A percentile compares a stretch with the other conserved stretches of the same genome.
phyloP scores from a whole-genome alignment of 2,329 filamentous ascomycete genomes.

The Verticillium dahliae region DNA sequence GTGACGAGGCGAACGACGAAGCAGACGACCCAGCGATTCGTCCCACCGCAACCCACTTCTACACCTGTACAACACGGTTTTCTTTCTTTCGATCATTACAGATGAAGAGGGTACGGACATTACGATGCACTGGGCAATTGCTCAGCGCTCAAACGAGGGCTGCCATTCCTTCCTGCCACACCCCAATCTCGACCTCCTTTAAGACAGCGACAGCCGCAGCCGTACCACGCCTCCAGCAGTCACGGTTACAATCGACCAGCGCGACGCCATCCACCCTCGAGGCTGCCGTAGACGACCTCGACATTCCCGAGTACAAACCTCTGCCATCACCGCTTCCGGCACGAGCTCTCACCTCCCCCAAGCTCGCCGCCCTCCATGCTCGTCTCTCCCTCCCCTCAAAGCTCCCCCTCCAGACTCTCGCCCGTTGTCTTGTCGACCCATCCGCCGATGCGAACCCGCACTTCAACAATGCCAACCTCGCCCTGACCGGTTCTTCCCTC shows the following conservation, averaged over 20 bases:
- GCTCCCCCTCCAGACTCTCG: conserved; percentile 80
- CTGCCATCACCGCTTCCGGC: conserved; percentile 64
- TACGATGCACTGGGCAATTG: conserved; percentile 34
- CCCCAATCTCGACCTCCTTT: conserved; percentile 8
- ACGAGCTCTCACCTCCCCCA: conserved; percentile 67
- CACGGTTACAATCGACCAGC: conserved; percentile 25
- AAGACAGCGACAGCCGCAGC: conserved; percentile 4
- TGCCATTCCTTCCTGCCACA: conserved; percentile 7
- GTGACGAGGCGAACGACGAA: conserved; percentile 11
- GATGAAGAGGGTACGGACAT: conserved; percentile 36
- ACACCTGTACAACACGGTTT: conserved; percentile 3
- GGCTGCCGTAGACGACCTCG: conserved; percentile 11
- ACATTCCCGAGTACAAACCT: conserved; percentile 15
- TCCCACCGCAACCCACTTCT: conserved; percentile 13
- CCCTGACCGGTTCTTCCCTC: conserved; percentile 74
- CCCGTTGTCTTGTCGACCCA: conserved; percentile 75
- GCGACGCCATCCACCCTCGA: conserved; percentile 16
- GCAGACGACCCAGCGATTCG: conserved; percentile 33
- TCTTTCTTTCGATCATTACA: conserved; percentile 4
- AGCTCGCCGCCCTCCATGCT: conserved; percentile 87
- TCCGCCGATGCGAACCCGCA: conserved; percentile 72
- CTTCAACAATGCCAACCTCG: conserved; percentile 86
- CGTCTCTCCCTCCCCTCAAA: conserved; percentile 76
- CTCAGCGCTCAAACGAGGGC: conserved; percentile 23
- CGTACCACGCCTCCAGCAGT: conserved; percentile 2